Evolutionary conservation across 768 basidiomycete species (phyloP).

Genomic region (Auriscalpium orientale): DNA sequence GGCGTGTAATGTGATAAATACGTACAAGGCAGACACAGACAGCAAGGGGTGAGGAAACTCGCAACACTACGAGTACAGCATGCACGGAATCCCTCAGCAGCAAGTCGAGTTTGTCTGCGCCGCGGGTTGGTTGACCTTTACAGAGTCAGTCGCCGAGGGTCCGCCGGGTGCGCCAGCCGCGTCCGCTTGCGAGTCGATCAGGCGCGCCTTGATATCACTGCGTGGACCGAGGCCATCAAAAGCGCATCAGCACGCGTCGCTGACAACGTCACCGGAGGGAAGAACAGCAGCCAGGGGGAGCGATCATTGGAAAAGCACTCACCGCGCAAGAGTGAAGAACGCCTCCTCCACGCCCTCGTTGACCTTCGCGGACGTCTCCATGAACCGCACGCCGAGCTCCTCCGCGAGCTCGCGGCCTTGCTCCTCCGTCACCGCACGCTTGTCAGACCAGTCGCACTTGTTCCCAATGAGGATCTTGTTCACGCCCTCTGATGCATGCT

Average conservation of each 20-base stretch:
- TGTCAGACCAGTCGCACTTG: slow-evolving; percentile 98
- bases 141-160: slow-evolving; percentile 42
- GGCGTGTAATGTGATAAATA: neutral
- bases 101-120: slow-evolving; percentile 31
- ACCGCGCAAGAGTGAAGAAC: slow-evolving; percentile 96
- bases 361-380: slow-evolving; percentile 96
- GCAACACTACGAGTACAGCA: too few species aligned
- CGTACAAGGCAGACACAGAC: neutral
- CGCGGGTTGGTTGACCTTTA: slow-evolving; percentile 58
- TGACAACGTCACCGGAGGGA: neutral
- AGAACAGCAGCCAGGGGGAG: neutral
- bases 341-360: slow-evolving; percentile 98
- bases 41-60: neutral
- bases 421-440: slow-evolving; percentile 84
- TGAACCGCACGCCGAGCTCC: slow-evolving; percentile 92
- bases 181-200: slow-evolving; percentile 90
- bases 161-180: slow-evolving; percentile 32
- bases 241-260: neutral
- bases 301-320: slow-evolving; percentile 20
- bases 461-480: slow-evolving; percentile 99
- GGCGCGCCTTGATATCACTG: slow-evolving; percentile 94
- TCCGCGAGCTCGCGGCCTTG: slow-evolving; percentile 89
- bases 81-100: slow-evolving; percentile 30
- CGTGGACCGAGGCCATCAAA: neutral
- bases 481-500: slow-evolving; percentile 96